phyloP scores from a whole-genome alignment of 179 eudicot genomes.

The Amaranthus tricolor region DNA sequence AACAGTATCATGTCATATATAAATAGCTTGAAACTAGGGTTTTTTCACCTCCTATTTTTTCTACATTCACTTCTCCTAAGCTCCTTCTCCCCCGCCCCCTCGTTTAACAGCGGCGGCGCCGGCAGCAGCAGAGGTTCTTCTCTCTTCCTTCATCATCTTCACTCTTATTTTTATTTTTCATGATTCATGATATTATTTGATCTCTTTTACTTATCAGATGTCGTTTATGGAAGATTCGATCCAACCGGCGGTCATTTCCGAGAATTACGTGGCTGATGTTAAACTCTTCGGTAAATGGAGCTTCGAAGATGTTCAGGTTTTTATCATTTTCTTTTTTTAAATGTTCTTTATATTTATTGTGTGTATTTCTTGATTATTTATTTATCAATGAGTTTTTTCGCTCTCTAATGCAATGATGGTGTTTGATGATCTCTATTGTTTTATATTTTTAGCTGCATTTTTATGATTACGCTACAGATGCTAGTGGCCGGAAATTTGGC shows the following conservation, averaged over 20 bases:
- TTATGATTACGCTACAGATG: too few species aligned
- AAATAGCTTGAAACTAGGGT: too few species aligned
- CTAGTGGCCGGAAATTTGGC: too few species aligned
- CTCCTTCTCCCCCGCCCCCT: too few species aligned
- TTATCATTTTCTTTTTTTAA: not conserved
- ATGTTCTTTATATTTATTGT: not conserved
- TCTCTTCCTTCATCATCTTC: not conserved
- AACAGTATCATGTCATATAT: too few species aligned
- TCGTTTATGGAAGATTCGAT: conserved; percentile 1
- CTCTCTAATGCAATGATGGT: not conserved
- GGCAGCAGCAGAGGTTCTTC: not conserved
- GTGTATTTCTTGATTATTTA: not conserved
- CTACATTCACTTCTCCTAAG: too few species aligned
- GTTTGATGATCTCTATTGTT: not conserved
- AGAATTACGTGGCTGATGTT: conserved; percentile 25
- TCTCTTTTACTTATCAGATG: conserved; percentile 5
- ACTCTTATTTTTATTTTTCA: too few species aligned
- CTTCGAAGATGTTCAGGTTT: conserved; percentile 38
- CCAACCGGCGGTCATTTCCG: not conserved
- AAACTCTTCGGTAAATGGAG: conserved; percentile 40
- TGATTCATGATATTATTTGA: not conserved
- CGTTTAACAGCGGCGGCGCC: too few species aligned
- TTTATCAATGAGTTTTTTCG: not conserved
- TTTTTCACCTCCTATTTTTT: too few species aligned
- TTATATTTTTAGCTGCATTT: not conserved